A percentile compares a stretch with the other conserved stretches of the same genome.
These are phyloP conservation scores for Ustilago xerochloae DNA, from an alignment of 1,284 basidiomycete species.

Conservation along the genomic window DNA sequence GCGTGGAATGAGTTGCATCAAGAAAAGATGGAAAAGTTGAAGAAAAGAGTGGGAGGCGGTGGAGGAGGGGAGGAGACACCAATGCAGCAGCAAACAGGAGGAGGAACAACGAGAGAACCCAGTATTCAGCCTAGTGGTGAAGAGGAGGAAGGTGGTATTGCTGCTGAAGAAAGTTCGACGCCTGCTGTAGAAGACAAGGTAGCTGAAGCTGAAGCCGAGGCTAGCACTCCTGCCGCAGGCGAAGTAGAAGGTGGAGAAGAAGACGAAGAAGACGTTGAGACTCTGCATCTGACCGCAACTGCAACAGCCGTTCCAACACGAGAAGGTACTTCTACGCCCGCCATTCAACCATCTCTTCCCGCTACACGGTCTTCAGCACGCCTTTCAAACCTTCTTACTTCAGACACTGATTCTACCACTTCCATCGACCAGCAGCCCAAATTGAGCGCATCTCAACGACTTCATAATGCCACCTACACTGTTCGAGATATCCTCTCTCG, in stretches of 20 bases:
- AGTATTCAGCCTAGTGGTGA: constrained; percentile 25
- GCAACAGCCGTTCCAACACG: constrained; percentile 40
- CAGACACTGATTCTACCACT: not conserved
- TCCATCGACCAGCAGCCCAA: constrained; percentile 8
- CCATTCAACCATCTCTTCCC: constrained; percentile 14
- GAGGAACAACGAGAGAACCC: constrained; percentile 27
- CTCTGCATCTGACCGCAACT: constrained; percentile 48
- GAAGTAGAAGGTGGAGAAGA: constrained; percentile 12
- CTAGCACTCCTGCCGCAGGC: not conserved
- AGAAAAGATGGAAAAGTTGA: constrained; percentile 67
- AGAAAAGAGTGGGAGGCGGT: constrained; percentile 24
- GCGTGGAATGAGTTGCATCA: constrained; percentile 61
- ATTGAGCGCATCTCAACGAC: constrained; percentile 25
- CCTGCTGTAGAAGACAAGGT: not conserved
- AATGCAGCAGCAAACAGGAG: constrained; percentile 14
- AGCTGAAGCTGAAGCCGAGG: not conserved
- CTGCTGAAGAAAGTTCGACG: not conserved
- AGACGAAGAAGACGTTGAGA: constrained; percentile 51
- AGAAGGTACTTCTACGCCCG: constrained; percentile 40
- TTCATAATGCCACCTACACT: constrained; percentile 42
- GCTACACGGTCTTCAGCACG: constrained; percentile 41
- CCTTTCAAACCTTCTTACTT: constrained; percentile 14
- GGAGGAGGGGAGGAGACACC: constrained; percentile 7
- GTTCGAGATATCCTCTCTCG: constrained; percentile 56
- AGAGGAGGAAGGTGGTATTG: not conserved